Evolutionary conservation across 768 basidiomycete species (phyloP).

Genomic region (Cubamyces sp.): DNA sequence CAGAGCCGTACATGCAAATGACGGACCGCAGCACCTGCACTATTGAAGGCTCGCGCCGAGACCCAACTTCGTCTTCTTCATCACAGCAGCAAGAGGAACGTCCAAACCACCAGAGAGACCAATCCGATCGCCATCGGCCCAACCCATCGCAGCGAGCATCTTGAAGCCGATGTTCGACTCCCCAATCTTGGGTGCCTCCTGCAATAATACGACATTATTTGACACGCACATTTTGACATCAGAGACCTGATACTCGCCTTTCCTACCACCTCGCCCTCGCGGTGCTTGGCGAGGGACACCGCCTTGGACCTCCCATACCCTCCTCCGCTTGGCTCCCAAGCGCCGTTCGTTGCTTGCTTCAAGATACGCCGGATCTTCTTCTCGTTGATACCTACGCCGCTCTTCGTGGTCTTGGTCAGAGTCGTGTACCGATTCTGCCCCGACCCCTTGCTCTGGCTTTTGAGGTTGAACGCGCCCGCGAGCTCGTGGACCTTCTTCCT

Average conservation of each 20-base stretch:
- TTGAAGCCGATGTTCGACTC: constrained; percentile 83
- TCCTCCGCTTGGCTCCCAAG: constrained; percentile 28
- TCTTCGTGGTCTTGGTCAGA: constrained; percentile 66
- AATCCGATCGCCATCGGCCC: constrained; percentile 81
- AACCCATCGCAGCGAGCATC: constrained; percentile 90
- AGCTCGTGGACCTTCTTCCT: constrained; percentile 80
- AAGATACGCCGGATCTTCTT: constrained; percentile 54
- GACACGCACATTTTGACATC: neutral
- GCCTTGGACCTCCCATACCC: constrained; percentile 36
- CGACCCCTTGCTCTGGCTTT: constrained; percentile 74
- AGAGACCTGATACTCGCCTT: constrained; percentile 47
- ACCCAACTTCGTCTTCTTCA: constrained; percentile 86
- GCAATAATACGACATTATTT: constrained; percentile 13
- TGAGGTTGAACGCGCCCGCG: constrained; percentile 77
- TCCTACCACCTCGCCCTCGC: constrained; percentile 89
- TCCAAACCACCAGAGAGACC: constrained; percentile 69
- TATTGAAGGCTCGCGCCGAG: constrained; percentile 60
- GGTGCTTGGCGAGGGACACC: constrained; percentile 50
- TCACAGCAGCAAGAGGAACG: constrained; percentile 77
- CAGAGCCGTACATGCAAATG: too few species aligned
- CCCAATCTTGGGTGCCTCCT: constrained; percentile 84
- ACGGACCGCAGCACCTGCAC: too few species aligned
- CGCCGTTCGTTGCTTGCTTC: constrained; percentile 38
- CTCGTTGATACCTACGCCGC: constrained; percentile 61
- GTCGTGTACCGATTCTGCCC: constrained; percentile 77